Percentiles rank a stretch among this genome's conserved stretches.
Evolutionary conservation across 768 basidiomycete genomes (phyloP).

Genomic region (Lentinula detonsa): DNA sequence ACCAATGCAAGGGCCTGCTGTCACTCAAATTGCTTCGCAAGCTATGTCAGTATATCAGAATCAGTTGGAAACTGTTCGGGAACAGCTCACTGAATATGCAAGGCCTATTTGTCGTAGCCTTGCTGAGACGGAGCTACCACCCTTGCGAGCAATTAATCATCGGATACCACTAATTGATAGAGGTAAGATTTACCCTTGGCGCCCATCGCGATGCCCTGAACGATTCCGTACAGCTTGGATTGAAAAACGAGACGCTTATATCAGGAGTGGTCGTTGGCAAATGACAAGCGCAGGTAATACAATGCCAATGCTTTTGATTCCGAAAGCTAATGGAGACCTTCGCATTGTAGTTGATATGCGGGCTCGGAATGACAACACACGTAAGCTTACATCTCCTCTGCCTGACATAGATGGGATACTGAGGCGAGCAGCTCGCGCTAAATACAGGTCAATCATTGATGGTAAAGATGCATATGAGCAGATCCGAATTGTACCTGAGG

Average conservation of each 20-base stretch:
- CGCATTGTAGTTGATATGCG: conserved; percentile 17
- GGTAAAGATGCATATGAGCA: conserved; percentile 37
- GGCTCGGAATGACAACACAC: conserved; percentile 23
- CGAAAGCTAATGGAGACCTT: conserved; percentile 15
- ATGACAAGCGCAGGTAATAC: conserved; percentile 19
- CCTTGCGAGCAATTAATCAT: conserved; percentile 25
- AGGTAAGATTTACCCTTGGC: conserved; percentile 20
- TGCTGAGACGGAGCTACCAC: conserved; percentile 26
- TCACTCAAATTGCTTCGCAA: conserved; percentile 6
- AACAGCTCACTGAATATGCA: conserved; percentile 17
- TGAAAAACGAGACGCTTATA: conserved; percentile 22
- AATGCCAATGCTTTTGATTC: conserved; percentile 25
- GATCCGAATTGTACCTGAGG: conserved; percentile 17
- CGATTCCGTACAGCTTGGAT: conserved; percentile 17
- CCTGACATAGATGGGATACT: conserved; percentile 30
- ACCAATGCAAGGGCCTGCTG: conserved; percentile 14
- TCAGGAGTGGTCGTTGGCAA: conserved; percentile 23
- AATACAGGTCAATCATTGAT: conserved; percentile 27
- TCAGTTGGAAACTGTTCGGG: conserved; percentile 8
- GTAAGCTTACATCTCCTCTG: conserved; percentile 18
- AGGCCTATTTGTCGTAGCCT: conserved; percentile 18
- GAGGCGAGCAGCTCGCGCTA: conserved; percentile 19
- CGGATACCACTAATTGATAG: conserved; percentile 24
- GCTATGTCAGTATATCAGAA: conserved; percentile 7
- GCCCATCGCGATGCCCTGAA: conserved; percentile 25